A percentile compares a stretch with the other conserved stretches of the same genome.
These are phyloP conservation scores for Populus tomentosa DNA, from an alignment of 441 rosid genomes.

Conservation along the genomic window DNA sequence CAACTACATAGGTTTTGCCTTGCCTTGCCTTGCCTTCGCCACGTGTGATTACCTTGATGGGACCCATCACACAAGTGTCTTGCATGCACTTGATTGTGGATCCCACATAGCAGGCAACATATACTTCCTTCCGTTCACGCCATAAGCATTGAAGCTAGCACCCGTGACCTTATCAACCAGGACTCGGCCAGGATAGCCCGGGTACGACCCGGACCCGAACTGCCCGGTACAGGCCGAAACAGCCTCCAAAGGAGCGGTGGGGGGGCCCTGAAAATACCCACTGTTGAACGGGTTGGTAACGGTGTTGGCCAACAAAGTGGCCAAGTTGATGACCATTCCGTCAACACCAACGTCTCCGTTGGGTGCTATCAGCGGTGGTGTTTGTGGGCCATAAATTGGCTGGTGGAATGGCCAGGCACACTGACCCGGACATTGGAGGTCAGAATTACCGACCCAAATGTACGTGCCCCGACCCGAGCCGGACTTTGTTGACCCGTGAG, in stretches of 20 bases:
- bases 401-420: slow-evolving; percentile 97
- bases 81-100: slow-evolving; percentile 64
- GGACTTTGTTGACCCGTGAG: slow-evolving; percentile 47
- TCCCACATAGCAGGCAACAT: slow-evolving; percentile 97
- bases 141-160: slow-evolving; percentile 72
- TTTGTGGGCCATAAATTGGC: slow-evolving; percentile 86
- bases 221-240: slow-evolving; percentile 78
- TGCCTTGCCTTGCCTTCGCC: too few relatives aligned
- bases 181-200: slow-evolving; percentile 73
- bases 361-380: slow-evolving; percentile 68
- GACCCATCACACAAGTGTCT: slow-evolving; percentile 33
- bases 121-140: slow-evolving; percentile 60
- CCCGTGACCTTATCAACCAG: slow-evolving; percentile 66
- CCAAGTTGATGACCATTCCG: slow-evolving; percentile 81
- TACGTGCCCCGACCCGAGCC: slow-evolving; percentile 40
- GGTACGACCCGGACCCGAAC: slow-evolving; percentile 85
- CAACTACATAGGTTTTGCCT: too few relatives aligned
- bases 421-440: slow-evolving; percentile 73
- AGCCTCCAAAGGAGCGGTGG: slow-evolving; percentile 81
- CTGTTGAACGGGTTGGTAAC: slow-evolving; percentile 78
- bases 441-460: slow-evolving; percentile 85
- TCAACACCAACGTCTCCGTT: slow-evolving; percentile 89
- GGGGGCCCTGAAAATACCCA: slow-evolving; percentile 84
- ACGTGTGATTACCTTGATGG: too few relatives aligned
- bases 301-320: slow-evolving; percentile 71